Conservation (phyloP, 768 basidiomycete genomes). For the Lactarius hatsudake region DNA sequence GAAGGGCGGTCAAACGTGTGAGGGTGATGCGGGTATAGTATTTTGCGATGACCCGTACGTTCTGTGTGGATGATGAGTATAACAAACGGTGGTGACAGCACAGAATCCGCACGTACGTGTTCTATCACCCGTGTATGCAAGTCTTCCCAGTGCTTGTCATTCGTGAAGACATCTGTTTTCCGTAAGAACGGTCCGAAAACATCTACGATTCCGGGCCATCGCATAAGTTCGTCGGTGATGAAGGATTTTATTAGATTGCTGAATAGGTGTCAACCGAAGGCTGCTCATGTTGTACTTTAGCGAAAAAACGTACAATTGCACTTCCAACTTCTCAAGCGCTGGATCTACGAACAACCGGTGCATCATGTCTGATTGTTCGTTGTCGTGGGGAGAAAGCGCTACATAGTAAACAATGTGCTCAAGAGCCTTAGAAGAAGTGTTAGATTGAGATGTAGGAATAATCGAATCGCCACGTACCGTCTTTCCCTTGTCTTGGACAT, state of each 20-base stretch:
- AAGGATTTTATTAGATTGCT: constrained; percentile 96
- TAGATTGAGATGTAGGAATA: constrained; percentile 1
- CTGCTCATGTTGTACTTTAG: background rate
- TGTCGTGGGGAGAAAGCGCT: constrained; percentile 89
- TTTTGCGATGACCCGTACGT: constrained; percentile 88
- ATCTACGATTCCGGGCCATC: constrained; percentile 91
- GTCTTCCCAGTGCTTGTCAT: constrained; percentile 87
- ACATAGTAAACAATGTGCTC: constrained; percentile 96
- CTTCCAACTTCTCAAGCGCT: constrained; percentile 72
- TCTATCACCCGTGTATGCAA: constrained; percentile 94
- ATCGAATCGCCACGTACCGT: constrained; percentile 44
- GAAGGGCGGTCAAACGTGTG: constrained; percentile 73
- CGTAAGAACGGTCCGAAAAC: constrained; percentile 85
- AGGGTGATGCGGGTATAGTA: constrained; percentile 96
- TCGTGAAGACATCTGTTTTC: constrained; percentile 76
- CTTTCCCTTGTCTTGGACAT: constrained; percentile 65
- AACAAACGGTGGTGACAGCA: background rate
- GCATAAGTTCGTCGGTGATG: constrained; percentile 87
- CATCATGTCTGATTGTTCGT: constrained; percentile 97
- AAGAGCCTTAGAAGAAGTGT: constrained; percentile 57
- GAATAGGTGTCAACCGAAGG: constrained; percentile 27
- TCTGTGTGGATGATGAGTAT: constrained; percentile 47
- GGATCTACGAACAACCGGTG: constrained; percentile 82
- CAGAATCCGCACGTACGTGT: constrained; percentile 60
- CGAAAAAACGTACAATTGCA: constrained; percentile 64